phyloP scores from a whole-genome alignment of 495 filamentous ascomycete species.

The Poronia punctata region DNA sequence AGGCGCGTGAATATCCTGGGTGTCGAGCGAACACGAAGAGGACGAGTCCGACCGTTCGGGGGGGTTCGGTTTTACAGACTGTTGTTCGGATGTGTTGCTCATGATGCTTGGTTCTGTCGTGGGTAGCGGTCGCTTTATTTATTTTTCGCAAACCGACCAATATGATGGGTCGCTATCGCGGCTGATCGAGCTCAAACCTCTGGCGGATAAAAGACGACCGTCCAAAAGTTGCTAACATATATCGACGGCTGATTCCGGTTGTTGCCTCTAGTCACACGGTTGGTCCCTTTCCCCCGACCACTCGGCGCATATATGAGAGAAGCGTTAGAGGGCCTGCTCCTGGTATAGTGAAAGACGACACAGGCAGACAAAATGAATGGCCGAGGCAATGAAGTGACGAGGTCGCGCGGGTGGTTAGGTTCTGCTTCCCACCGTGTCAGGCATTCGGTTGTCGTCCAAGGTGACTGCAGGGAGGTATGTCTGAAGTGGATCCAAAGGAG shows the following conservation, averaged over 20 bases:
- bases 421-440: neutral
- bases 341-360: neutral
- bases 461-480: too few species aligned
- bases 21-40: constrained; percentile 32
- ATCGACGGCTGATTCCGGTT: neutral
- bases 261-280: constrained; percentile 4
- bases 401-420: neutral
- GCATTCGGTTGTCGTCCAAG: constrained; percentile 1
- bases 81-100: constrained; percentile 14
- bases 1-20: constrained; percentile 32
- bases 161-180: neutral
- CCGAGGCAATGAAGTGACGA: neutral
- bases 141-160: constrained; percentile 8
- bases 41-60: constrained; percentile 32
- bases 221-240: neutral
- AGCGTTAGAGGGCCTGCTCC: constrained; percentile 1
- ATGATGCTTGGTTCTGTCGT: constrained; percentile 13
- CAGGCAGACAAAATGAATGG: neutral
- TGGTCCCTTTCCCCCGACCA: constrained; percentile 6
- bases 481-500: too few species aligned
- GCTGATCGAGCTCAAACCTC: constrained; percentile 3
- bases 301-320: constrained; percentile 6
- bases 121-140: constrained; percentile 8
- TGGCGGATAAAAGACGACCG: neutral
- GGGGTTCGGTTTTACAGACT: constrained; percentile 17